Base-by-base conservation (phyloP, 2,329 filamentous ascomycete genomes). In the Trichoderma endophyticum region DNA sequence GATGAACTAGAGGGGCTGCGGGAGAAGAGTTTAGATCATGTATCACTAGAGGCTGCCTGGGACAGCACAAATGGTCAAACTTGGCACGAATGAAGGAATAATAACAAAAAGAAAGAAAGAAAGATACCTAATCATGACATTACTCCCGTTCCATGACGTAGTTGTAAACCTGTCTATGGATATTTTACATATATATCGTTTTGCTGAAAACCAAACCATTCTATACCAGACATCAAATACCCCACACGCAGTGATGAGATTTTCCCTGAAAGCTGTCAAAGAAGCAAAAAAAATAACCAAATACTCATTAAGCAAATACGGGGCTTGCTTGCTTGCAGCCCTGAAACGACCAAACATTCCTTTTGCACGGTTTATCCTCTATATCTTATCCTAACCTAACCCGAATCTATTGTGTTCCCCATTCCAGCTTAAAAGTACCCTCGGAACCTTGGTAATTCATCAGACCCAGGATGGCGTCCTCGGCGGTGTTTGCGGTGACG, bases 351-450 rank as follows among this genome's bases (percentile, higher is more conserved):
- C 54, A 28, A 48, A 6, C 24, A 60, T 34, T 60, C 54, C 57
- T 4, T 28, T 59, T 21, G 51, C 5, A 24, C 21, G 3, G 36
- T 39, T 67, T 57, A n/a, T 14, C 54, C 24, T 67, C 34, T 57
- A 57, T 39, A 54, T 43, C 62, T 26, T 26, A 26, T 26, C 62
- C 39, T 54, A 57, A 48, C 21, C n/a, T 60, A 28, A 18, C 9
- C 48, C 0, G 11, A 21, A 36, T 74, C 78, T 85, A 91, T 80
- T 91, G 87, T 75, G 87, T 88, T 4, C 88, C 90, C 96, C 96
- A 99, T 72, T 94, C 86, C 81, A 98, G 83, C 77, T 95, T 91
- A 80, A 93, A 93, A 66, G 93, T 88, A 11, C 91, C 92, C 75
- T 90, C 86, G 0, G 92, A 92, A 60, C 91, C 88, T 82, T 89